Evolutionary conservation across 805 yeast species (phyloP).

Genomic region (Ogataea naganishii): DNA sequence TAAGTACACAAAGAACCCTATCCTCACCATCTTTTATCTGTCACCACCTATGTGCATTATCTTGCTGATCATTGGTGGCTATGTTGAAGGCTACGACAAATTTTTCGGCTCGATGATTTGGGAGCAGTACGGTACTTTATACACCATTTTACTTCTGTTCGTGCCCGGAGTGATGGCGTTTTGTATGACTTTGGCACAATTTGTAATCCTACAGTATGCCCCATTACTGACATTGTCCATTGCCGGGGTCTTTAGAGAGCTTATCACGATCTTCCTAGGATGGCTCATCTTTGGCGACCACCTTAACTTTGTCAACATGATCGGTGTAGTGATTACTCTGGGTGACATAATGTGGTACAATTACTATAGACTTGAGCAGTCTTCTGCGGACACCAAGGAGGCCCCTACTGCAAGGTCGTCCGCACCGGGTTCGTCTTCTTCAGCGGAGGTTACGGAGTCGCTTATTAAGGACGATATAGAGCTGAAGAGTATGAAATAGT

Average conservation of each 20-base stretch:
- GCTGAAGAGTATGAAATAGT: not conserved
- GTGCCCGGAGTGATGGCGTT: conserved; percentile 82
- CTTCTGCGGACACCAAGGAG: conserved; percentile 5
- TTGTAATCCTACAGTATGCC: conserved; percentile 66
- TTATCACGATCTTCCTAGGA: conserved; percentile 61
- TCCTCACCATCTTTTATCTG: conserved; percentile 68
- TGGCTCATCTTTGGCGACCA: conserved; percentile 66
- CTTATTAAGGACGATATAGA: not conserved
- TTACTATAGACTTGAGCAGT: conserved; percentile 36
- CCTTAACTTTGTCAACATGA: conserved; percentile 52
- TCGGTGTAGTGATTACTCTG: conserved; percentile 65
- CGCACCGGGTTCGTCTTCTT: no score
- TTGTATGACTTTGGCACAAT: conserved; percentile 78
- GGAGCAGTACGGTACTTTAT: conserved; percentile 41
- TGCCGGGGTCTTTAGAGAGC: conserved; percentile 88
- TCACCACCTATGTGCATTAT: conserved; percentile 71
- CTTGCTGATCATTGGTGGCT: conserved; percentile 51
- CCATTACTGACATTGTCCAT: conserved; percentile 77
- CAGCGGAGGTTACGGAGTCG: no score
- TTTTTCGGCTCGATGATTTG: conserved; percentile 50
- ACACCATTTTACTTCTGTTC: conserved; percentile 46
- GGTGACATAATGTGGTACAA: conserved; percentile 75
- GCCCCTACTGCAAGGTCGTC: not conserved
- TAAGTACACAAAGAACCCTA: conserved; percentile 55
- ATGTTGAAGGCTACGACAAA: conserved; percentile 55